Percentiles rank a stretch among this genome's conserved stretches.
phyloP scores from a whole-genome alignment of 768 basidiomycete genomes.

The Nevesoporus exiguus region DNA sequence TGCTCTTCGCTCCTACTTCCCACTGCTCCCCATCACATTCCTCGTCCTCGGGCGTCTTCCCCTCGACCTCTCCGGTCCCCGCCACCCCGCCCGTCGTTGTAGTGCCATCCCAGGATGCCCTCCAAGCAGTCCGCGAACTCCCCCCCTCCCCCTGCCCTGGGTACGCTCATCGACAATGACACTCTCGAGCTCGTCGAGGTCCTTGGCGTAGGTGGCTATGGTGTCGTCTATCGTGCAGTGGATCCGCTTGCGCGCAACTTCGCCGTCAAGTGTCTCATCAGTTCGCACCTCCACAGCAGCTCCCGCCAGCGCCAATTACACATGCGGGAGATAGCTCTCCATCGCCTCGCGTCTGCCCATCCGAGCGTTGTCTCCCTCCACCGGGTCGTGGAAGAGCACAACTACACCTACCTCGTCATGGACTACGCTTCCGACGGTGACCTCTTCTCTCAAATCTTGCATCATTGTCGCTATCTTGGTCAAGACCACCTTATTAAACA shows the following conservation, averaged over 20 bases:
- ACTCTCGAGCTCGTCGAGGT: slow-evolving; percentile 80
- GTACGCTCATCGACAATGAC: slow-evolving; percentile 80
- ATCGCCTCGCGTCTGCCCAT: slow-evolving; percentile 70
- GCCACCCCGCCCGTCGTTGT: slow-evolving; percentile 15
- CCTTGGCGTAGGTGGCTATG: slow-evolving; percentile 92
- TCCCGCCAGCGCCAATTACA: slow-evolving; percentile 71
- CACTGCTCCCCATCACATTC: slow-evolving; percentile 18
- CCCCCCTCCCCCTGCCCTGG: slow-evolving; percentile 54
- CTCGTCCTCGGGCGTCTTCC: slow-evolving; percentile 22
- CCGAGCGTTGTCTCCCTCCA: slow-evolving; percentile 85
- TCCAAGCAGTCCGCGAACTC: slow-evolving; percentile 33
- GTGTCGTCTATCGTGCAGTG: slow-evolving; percentile 88
- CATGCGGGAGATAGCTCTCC: slow-evolving; percentile 82
- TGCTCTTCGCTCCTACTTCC: slow-evolving; percentile 27
- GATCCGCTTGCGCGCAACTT: slow-evolving; percentile 56
- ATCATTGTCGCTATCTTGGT: slow-evolving; percentile 73
- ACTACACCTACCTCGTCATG: slow-evolving; percentile 87
- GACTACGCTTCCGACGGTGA: slow-evolving; percentile 90
- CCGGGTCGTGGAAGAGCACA: slow-evolving; percentile 79
- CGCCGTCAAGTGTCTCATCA: slow-evolving; percentile 90
- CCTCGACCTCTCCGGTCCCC: slow-evolving; percentile 26
- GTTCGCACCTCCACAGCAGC: slow-evolving; percentile 40
- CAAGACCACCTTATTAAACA: slow-evolving; percentile 80
- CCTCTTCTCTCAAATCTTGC: slow-evolving; percentile 86
- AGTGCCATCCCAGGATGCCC: slow-evolving; percentile 27